Evolutionary conservation across 139 green algal genomes (phyloP), one percentile per base, ranked within the genome.

Genomic region (Microglena sp.): DNA sequence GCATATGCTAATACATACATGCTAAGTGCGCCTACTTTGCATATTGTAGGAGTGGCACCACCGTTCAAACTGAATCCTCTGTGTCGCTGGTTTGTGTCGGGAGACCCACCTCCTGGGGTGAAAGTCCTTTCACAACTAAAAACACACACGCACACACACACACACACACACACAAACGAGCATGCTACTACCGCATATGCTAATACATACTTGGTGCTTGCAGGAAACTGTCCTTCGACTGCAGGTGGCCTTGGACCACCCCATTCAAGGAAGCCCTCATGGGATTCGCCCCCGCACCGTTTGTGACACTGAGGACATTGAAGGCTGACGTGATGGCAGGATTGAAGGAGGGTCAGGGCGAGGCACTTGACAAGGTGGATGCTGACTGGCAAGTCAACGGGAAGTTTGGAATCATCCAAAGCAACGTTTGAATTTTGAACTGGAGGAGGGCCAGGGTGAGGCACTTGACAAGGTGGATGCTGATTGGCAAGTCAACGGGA

Each of bases 301-400:
- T 85, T 45, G 43, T 85, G 24, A 67, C 45, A 0, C 67, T 85
- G 31, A 58, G 79, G n/a, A 85, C 79, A 2, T 50, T 76, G 46
- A 85, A 85, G 64, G 79, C 79, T 30, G 79, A 85, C 31, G 75
- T 82, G 27, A 70, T 79, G 22, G 72, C 62, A 27, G 79, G 79
- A 4, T 60, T 85, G 18, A 59, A 43, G 28, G 15, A 28, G 0
- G 79, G 79, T 0, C 59, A 77, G 55, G 62, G 34, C 24, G n/a
- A 69, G 46, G n/a, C 21, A 5, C 67, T 79, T 15, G 21, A n/a
- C 18, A 29, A 45, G 1, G 33, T 61, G 22, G 68, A 81, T 28
- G 3, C 35, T 1, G 44, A 73, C 5, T 84, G 78, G 78, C 66
- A 76, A 58, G 78, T 84, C 30, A 80, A 81, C 44, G 78, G 78